Conservation (phyloP, 305 asterid species). For the Fraxinus greggii region DNA sequence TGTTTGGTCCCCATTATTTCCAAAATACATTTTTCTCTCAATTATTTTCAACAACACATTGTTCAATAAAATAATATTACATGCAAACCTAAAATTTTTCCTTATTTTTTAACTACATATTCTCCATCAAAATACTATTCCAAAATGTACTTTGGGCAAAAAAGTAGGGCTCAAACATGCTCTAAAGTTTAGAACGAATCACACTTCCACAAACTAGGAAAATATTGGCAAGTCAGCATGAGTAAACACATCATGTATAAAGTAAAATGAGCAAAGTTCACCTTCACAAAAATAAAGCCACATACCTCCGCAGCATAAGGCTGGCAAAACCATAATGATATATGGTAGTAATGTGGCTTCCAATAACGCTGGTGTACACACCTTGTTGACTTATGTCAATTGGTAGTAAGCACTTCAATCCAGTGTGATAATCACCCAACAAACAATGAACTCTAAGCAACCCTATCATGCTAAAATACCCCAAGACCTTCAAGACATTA, state of each 20-base stretch:
- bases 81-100: too few species aligned
- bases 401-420: conserved; percentile 79
- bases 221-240: not conserved
- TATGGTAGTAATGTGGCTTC: conserved; percentile 83
- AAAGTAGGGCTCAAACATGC: too few species aligned
- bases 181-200: not conserved
- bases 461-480: conserved; percentile 95
- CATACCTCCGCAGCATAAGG: conserved; percentile 90
- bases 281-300: not conserved
- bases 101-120: too few species aligned
- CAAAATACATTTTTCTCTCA: too few species aligned
- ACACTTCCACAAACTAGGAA: not conserved
- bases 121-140: too few species aligned
- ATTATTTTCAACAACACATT: too few species aligned
- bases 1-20: too few species aligned
- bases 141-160: too few species aligned
- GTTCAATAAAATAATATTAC: too few species aligned
- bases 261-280: not conserved
- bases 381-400: conserved; percentile 89
- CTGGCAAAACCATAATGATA: conserved; percentile 95
- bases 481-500: conserved; percentile 91
- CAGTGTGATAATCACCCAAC: conserved; percentile 96
- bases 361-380: conserved; percentile 79
- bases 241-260: not conserved
- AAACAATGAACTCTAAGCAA: conserved; percentile 92